Conservation (phyloP, 2,329 filamentous ascomycete genomes). For the Xylariaceae sp. region DNA sequence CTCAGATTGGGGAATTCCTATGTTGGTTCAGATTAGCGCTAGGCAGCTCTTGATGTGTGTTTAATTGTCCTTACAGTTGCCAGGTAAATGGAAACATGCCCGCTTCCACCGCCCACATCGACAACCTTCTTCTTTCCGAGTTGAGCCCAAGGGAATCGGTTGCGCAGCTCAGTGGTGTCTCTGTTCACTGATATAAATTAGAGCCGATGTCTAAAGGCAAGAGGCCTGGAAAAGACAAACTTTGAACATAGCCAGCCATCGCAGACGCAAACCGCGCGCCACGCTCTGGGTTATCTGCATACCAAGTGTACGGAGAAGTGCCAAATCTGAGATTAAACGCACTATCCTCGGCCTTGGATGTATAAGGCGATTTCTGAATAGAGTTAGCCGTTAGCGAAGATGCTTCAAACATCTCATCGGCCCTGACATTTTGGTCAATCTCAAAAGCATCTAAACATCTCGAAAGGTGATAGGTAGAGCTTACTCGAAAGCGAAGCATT, state of each 20-base stretch:
- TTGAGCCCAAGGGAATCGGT: slow-evolving; percentile 29
- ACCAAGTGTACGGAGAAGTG: slow-evolving; percentile 18
- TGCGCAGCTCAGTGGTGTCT: slow-evolving; percentile 21
- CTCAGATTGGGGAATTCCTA: slow-evolving; percentile 31
- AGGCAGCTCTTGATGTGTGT: neutral
- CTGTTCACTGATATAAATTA: slow-evolving; percentile 17
- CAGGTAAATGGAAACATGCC: slow-evolving; percentile 28
- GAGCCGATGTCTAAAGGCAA: neutral
- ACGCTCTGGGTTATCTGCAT: slow-evolving; percentile 16
- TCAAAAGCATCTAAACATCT: neutral
- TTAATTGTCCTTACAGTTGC: slow-evolving; percentile 22
- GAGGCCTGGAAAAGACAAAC: neutral
- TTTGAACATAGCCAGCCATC: slow-evolving; percentile 24
- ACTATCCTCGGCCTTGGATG: slow-evolving; percentile 1
- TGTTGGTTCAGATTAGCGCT: neutral
- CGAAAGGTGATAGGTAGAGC: neutral
- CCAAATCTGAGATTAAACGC: slow-evolving; percentile 22
- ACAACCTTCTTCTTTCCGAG: slow-evolving; percentile 30
- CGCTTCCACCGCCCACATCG: slow-evolving; percentile 38
- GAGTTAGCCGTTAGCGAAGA: slow-evolving; percentile 9
- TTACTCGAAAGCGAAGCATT: slow-evolving; percentile 10
- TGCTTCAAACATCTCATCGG: slow-evolving; percentile 25
- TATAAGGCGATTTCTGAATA: slow-evolving; percentile 15
- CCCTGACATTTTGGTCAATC: neutral
- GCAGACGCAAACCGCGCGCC: slow-evolving; percentile 20